Evolutionary conservation across 495 filamentous ascomycete genomes (phyloP), one percentile per base, ranked within the genome.

Genomic region (Xylaria longipes): DNA sequence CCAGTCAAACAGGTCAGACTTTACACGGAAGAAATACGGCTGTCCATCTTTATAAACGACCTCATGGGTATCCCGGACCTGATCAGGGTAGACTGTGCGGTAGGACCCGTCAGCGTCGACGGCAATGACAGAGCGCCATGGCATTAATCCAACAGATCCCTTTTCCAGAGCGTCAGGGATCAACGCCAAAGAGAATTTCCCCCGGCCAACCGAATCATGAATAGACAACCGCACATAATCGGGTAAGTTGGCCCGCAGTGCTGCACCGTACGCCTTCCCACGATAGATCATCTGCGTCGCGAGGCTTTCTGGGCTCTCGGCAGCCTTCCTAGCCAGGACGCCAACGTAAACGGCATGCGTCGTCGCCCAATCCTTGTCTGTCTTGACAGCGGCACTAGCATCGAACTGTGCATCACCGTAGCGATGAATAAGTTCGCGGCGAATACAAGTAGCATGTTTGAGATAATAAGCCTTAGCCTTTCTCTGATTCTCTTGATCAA

Each of bases 101-200:
- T 64, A 64, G 12, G 61, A 64, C n/a, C 61, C 61, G 35, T 64
- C 61, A 31, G 41, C 41, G 41, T 64, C 61, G 17, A 64, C 27
- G 22, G 41, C 61, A 8, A 64, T 20, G 43, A 11, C 15, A 46
- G 61, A 64, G 61, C 61, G 61, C 61, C 61, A 64, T 7, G 61
- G 61, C 61, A 64, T 64, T 15, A 64, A 33, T 20, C 61, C 61
- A 45, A 64, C 61, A n/a, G 61, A 64, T 33, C 39, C 61, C 39
- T n/a, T 64, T 11, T 64, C 25, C 0, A n/a, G 41, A 46, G 58
- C 20, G 15, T 25, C 14, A 7, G 61, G 61, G 22, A 64, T 33
- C 41, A 64, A 6, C 4, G 61, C 61, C 12, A 64, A 22, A 5
- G 61, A 64, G 12, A 64, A 25, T 29, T 64, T 64, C 1, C 29